Evolutionary conservation across 2,329 filamentous ascomycete genomes (phyloP), one percentile per base, ranked within the genome.

Genomic region (Cryphonectria parasitica): DNA sequence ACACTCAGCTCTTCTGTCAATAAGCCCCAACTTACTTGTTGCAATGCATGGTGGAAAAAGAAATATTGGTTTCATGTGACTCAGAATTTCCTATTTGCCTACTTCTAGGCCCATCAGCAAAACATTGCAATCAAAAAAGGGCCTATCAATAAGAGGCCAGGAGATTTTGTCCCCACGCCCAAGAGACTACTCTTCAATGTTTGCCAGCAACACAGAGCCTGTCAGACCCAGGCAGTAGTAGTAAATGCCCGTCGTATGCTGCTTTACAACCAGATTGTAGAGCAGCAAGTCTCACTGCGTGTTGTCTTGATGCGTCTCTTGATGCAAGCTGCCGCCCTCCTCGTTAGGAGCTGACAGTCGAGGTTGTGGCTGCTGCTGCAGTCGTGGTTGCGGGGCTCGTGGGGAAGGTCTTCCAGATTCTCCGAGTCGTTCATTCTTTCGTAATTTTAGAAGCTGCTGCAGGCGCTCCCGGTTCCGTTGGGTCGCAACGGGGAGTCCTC

Each of bases 1-100:
- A 69, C 64, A 54, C 49, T n/a, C 43, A 56, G 34, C 31, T 66
- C 34, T 43, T 43, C 58, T 19, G 34, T n/a, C 31, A 17, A 17
- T 2, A n/a, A 56, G 31, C 43, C 49, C 31, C 39, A 17, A 11
- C n/a, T 39, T 65, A 19, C 31, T 28, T 28, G 22, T 43, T 41
- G 19, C 22, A 58, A 36, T 39, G 52, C 15, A 41, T 15, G 5
- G 10, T 11, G 36, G 10, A 11, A 66, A 28, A 25, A 28, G 49
- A 31, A 13, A 58, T 1, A 19, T 39, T 3, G 31, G 22, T 31
- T 17, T 6, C 13, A 31, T 60, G 54, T 60, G 54, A 31, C 64
- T 72, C 70, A 65, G 49, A 70, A 56, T 68, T 70, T 45, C 62
- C 62, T 62, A 70, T 66, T 70, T 70, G 68, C 62, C 68, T 70